Evolutionary conservation across 140 eudicot species (phyloP).

Genomic region (Bidens hawaiensis): DNA sequence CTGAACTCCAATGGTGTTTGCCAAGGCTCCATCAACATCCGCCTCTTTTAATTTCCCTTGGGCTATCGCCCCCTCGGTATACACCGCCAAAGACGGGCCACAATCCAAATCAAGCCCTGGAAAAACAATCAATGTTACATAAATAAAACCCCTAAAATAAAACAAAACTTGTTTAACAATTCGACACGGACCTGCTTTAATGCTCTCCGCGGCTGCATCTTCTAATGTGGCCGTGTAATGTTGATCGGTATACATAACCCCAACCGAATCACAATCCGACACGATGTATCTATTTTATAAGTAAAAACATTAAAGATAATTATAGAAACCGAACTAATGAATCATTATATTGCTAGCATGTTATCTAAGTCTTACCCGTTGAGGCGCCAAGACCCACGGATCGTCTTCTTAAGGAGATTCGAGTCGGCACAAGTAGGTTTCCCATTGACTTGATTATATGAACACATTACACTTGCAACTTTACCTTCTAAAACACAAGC

Average conservation of each 20-base stretch:
- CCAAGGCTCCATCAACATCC: conserved; percentile 66
- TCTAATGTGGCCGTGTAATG: conserved; percentile 85
- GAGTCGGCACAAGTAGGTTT: conserved; percentile 95
- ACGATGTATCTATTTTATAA: conserved; percentile 57
- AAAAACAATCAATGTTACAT: neutral
- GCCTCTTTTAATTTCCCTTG: conserved; percentile 56
- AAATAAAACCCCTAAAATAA: neutral
- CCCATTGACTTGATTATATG: conserved; percentile 94
- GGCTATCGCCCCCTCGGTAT: conserved; percentile 64
- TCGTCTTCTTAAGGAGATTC: conserved; percentile 57
- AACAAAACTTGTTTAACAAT: neutral
- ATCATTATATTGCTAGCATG: neutral
- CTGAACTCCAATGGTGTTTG: conserved; percentile 56
- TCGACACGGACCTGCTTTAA: conserved; percentile 68
- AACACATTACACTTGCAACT: conserved; percentile 96
- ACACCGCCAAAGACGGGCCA: conserved; percentile 74
- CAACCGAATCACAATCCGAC: conserved; percentile 94
- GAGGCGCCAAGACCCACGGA: conserved; percentile 82
- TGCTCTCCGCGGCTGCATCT: conserved; percentile 71
- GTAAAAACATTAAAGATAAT: neutral
- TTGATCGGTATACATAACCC: conserved; percentile 54
- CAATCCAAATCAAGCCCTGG: conserved; percentile 95
- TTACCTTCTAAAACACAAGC: conserved; percentile 88
- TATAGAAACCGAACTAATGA: neutral
- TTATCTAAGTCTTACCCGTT: conserved; percentile 48